phyloP scores from a whole-genome alignment of 208 protist genomes.

The Naegleria fowleri region DNA sequence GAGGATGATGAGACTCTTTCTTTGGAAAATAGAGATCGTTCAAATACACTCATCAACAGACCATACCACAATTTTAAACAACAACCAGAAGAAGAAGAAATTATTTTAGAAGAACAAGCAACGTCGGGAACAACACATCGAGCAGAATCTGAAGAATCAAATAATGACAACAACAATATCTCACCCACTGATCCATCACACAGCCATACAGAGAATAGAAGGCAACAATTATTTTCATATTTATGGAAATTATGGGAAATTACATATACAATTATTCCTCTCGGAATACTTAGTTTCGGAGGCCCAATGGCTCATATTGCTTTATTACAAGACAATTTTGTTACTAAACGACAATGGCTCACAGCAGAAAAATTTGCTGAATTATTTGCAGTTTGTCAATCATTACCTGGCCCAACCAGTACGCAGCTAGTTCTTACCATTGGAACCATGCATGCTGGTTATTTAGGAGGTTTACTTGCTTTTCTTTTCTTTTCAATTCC shows the following conservation, averaged over 20 bases:
- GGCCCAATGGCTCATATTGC: background rate
- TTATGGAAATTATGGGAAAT: slow-evolving; percentile 7
- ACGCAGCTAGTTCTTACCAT: background rate
- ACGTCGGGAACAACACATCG: background rate
- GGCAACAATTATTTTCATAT: background rate
- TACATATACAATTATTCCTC: background rate
- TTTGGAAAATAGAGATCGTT: too few species aligned
- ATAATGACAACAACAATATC: background rate
- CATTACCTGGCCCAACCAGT: background rate
- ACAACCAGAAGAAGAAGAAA: background rate
- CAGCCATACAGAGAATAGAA: too few species aligned
- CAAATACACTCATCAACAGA: too few species aligned
- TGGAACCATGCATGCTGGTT: background rate
- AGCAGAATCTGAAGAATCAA: background rate
- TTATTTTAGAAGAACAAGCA: background rate
- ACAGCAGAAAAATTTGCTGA: background rate
- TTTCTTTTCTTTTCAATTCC: background rate
- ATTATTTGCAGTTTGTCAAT: background rate
- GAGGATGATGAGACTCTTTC: too few species aligned
- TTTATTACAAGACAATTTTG: background rate
- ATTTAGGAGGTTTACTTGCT: background rate
- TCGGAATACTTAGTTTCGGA: background rate
- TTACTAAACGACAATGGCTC: background rate
- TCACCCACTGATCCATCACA: too few species aligned
- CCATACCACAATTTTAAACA: too few species aligned